Evolutionary conservation across 1,139 yeast genomes (phyloP), one percentile per base, ranked within the genome.

Genomic region (Candida glucosophila): DNA sequence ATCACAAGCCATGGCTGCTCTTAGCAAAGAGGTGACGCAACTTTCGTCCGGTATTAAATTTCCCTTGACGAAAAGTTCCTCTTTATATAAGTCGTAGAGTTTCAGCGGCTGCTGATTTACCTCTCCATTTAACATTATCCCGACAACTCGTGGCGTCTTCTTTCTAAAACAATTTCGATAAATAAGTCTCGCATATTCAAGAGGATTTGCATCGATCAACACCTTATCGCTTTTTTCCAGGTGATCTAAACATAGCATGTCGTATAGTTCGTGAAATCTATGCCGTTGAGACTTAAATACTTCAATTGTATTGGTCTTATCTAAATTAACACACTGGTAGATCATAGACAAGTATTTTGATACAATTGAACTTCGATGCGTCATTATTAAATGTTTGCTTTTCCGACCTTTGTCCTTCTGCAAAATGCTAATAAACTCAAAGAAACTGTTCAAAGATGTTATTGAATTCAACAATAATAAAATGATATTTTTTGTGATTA

Each of bases 71-170:
- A n/a, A n/a, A 1, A 58, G 31, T 22, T 56, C 55, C 10, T 28
- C 16, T 11, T 39, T 32, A 39, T 67, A 71, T 9, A 65, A 32
- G 0, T 42, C 30, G 36, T 49, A 66, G 1, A 70, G 42, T 2
- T 43, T 38, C 5, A 41, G 35, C 0, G 75, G 71, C 10, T 56
- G 47, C 2, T 52, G 32, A 7, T 45, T 39, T 2, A 67, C 57
- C 36, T 73, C 78, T 3, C 74, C 76, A 20, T 56, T 44, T 12
- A 70, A 50, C 56, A 59, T 52, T 9, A 44, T 39, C 2, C 67
- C 68, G 2, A 61, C 36, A 2, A 47, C 31, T 7, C 44, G 36
- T 0, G 49, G 26, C 2, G 65, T 46, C 29, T 55, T 50, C 29
- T 37, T 33, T 4, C 38, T 34, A 15, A 40, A 29, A 9, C 36